Evolutionary conservation across 2,329 filamentous ascomycete genomes (phyloP).

Genomic region (Aspergillus phoenicis): DNA sequence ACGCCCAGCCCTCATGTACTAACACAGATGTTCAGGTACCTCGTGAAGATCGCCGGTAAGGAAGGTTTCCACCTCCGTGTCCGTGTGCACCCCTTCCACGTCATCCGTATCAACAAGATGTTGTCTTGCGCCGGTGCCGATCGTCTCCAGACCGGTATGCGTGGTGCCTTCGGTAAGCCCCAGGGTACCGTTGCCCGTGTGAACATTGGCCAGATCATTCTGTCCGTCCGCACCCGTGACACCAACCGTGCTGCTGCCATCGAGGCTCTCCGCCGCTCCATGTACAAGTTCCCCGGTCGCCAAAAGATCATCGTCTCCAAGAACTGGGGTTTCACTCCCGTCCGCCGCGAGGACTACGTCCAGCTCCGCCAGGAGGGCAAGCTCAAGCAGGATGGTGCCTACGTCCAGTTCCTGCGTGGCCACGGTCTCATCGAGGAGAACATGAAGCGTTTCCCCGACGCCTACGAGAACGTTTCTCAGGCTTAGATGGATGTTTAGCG

Average conservation of each 20-base stretch:
- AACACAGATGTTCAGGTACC: conserved; percentile 53
- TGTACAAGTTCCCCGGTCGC: conserved; percentile 99
- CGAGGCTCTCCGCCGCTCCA: conserved; percentile 96
- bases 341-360: conserved; percentile 96
- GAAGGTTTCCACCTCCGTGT: conserved; percentile 72
- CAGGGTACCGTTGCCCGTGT: conserved; percentile 98
- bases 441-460: conserved; percentile 92
- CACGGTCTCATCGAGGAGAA: conserved; percentile 83
- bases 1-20: neutral
- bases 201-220: conserved; percentile 99
- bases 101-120: conserved; percentile 99
- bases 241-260: conserved; percentile 87
- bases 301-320: conserved; percentile 99
- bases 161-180: conserved; percentile 99
- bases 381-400: conserved; percentile 97
- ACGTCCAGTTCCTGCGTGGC: conserved; percentile 98
- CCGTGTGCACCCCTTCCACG: conserved; percentile 97
- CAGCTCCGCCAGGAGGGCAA: conserved; percentile 90
- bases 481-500: conserved; percentile 40
- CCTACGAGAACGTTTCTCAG: conserved; percentile 59
- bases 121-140: conserved; percentile 99
- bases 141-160: conserved; percentile 99
- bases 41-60: conserved; percentile 70
- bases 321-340: conserved; percentile 99
- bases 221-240: conserved; percentile 97